A percentile compares a stretch with the other conserved stretches of the same genome.
These are phyloP conservation scores for Vitis hybrid DNA, from an alignment of 177 flowering plant genomes.

Conservation along the genomic window DNA sequence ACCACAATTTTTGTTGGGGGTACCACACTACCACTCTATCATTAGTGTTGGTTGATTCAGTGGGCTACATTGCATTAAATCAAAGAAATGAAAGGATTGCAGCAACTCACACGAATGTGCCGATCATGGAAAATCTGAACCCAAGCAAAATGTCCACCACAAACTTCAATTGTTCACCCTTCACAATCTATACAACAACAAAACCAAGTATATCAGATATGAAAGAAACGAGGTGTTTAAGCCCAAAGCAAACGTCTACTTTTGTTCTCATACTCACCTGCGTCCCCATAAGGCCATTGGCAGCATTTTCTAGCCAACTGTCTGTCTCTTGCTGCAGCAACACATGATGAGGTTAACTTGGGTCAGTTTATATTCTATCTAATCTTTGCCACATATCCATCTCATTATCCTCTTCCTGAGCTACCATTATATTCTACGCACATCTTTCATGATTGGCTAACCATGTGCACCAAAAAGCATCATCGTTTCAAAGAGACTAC, in stretches of 20 bases:
- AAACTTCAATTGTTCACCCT: slow-evolving; percentile 63
- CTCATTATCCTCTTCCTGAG: too few species aligned
- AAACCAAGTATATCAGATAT: neutral
- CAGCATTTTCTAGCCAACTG: slow-evolving; percentile 94
- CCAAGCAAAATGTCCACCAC: slow-evolving; percentile 71
- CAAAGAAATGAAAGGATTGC: neutral
- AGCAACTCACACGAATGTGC: slow-evolving; percentile 63
- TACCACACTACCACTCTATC: too few species aligned
- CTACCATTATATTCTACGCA: too few species aligned
- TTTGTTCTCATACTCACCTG: slow-evolving; percentile 47
- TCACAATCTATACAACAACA: slow-evolving; percentile 47
- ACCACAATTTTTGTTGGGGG: too few species aligned
- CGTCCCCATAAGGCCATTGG: slow-evolving; percentile 89
- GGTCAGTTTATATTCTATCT: neutral
- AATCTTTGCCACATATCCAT: neutral
- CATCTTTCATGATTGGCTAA: too few species aligned
- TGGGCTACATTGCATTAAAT: neutral
- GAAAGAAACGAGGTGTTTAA: too few species aligned
- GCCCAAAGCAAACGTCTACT: too few species aligned
- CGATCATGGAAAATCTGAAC: slow-evolving; percentile 71
- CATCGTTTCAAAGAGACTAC: too few species aligned
- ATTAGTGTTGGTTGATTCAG: too few species aligned
- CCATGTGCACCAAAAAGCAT: too few species aligned
- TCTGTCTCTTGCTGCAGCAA: slow-evolving; percentile 78
- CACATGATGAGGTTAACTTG: neutral